These are phyloP conservation scores for Agroathelia rolfsii DNA, from an alignment of 1,284 basidiomycete genomes.

Conservation along the genomic window DNA sequence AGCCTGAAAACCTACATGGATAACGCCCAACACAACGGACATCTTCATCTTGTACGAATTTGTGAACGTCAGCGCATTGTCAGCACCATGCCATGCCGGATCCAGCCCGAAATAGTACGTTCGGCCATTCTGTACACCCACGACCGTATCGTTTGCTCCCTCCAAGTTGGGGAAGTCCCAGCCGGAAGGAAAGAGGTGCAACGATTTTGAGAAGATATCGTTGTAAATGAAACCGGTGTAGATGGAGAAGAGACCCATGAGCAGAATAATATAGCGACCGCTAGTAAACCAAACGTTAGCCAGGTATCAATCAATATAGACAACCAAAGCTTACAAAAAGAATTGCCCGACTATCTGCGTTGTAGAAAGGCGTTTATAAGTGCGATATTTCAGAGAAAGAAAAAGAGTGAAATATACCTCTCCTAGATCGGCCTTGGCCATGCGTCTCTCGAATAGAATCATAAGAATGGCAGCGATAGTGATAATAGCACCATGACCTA, in stretches of 20 bases:
- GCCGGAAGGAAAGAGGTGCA: constrained; percentile 83
- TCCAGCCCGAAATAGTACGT: constrained; percentile 93
- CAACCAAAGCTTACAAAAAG: constrained; percentile 67
- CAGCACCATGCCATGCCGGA: constrained; percentile 90
- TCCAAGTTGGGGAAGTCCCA: constrained; percentile 66
- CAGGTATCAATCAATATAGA: constrained; percentile 9
- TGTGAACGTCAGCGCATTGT: constrained; percentile 88
- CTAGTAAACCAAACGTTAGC: constrained; percentile 29
- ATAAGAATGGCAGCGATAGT: constrained; percentile 71
- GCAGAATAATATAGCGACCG: constrained; percentile 95
- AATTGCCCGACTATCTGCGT: constrained; percentile 85
- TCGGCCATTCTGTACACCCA: constrained; percentile 50
- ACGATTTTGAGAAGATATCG: constrained; percentile 94
- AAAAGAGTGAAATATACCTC: constrained; percentile 44
- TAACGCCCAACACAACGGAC: constrained; percentile 94
- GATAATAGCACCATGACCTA: constrained; percentile 90
- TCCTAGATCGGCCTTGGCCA: constrained; percentile 69
- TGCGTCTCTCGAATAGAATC: constrained; percentile 78
- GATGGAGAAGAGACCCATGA: constrained; percentile 94
- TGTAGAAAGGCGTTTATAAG: constrained; percentile 10
- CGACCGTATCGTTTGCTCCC: constrained; percentile 35
- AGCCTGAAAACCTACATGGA: constrained; percentile 61
- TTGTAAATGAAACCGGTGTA: constrained; percentile 99
- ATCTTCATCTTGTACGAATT: constrained; percentile 99
- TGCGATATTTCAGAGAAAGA: constrained; percentile 2